Evolutionary conservation across 495 filamentous ascomycete genomes (phyloP).

Genomic region (Tuber borchii): DNA sequence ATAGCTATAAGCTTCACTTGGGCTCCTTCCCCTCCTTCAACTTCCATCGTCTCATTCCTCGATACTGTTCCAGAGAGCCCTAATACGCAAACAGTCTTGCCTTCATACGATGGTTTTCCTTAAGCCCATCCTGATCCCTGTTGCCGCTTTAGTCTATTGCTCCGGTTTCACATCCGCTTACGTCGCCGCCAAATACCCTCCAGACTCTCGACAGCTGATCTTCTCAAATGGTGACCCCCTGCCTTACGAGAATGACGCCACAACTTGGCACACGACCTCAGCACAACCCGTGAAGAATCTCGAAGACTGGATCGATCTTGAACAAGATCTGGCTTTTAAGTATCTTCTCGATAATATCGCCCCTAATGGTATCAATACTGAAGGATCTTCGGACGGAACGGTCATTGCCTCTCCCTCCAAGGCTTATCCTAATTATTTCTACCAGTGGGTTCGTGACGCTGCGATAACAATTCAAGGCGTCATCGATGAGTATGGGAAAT

Average conservation of each 20-base stretch:
- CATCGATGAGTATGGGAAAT: slow-evolving; percentile 49
- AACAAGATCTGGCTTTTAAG: slow-evolving; percentile 47
- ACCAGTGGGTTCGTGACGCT: slow-evolving; percentile 57
- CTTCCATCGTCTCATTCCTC: background rate
- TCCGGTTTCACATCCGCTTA: slow-evolving; percentile 4
- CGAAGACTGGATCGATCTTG: slow-evolving; percentile 42
- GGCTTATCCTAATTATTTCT: slow-evolving; percentile 52
- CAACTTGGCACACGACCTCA: background rate
- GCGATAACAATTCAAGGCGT: slow-evolving; percentile 53
- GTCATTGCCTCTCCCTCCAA: slow-evolving; percentile 55
- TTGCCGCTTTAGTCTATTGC: slow-evolving; percentile 9
- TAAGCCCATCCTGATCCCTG: slow-evolving; percentile 16
- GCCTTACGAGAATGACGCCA: background rate
- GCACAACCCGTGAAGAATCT: slow-evolving; percentile 27
- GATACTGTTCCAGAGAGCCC: background rate
- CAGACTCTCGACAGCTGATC: background rate
- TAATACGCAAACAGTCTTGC: background rate
- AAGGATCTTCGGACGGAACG: slow-evolving; percentile 49
- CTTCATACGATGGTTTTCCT: slow-evolving; percentile 23
- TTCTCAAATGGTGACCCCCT: background rate
- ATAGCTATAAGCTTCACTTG: background rate
- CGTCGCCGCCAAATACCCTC: background rate
- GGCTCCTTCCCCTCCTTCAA: background rate
- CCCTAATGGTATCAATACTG: slow-evolving; percentile 46
- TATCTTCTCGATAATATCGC: slow-evolving; percentile 57